Evolutionary conservation across 202 grass and related monocot species (phyloP).

Genomic region (Thinopyrum obtusiflorum): DNA sequence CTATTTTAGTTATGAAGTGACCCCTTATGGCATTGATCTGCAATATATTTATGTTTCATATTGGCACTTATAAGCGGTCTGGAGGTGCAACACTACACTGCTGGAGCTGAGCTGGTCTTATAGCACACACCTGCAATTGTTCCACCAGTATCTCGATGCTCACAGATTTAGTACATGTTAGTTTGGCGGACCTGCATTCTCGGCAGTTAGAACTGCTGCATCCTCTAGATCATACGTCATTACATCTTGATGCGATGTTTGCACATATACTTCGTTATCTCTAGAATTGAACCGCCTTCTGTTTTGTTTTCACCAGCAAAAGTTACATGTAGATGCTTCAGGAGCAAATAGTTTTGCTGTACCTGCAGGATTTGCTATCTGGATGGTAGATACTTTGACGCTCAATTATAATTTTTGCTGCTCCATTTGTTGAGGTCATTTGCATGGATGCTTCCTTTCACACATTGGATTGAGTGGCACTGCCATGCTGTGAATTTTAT

Average conservation of each 20-base stretch:
- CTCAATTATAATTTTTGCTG: background rate
- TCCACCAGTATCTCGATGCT: background rate
- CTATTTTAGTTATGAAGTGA: background rate
- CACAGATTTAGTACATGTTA: background rate
- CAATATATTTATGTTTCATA: background rate
- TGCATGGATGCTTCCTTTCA: background rate
- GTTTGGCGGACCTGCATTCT: background rate
- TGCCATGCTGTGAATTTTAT: background rate
- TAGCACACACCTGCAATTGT: background rate
- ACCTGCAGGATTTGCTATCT: background rate
- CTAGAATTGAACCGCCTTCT: background rate
- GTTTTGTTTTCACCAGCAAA: background rate
- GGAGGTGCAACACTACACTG: background rate
- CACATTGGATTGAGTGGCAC: background rate
- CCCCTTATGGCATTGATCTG: background rate
- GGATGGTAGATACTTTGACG: background rate
- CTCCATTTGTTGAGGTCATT: background rate
- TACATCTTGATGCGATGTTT: background rate
- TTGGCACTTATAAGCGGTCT: background rate
- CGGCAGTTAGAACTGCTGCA: background rate
- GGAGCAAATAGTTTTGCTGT: background rate
- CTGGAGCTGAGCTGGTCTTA: background rate
- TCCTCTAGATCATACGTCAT: background rate
- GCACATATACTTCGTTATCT: background rate
- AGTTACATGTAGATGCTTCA: background rate